Conservation (phyloP, 1,139 yeast genomes). For the Citeromyces siamensis region DNA sequence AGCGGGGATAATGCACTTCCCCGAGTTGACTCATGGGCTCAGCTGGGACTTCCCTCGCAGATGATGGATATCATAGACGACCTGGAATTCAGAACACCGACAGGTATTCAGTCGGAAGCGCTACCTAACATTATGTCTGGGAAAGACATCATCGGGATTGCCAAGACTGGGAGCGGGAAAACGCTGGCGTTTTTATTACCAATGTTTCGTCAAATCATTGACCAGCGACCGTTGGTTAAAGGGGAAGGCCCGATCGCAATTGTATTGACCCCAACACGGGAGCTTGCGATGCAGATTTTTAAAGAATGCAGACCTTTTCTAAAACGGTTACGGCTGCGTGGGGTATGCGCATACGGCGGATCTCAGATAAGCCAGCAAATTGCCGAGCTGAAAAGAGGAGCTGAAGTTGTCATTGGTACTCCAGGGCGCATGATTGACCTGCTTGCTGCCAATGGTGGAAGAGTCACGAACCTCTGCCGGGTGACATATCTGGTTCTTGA, state of each 20-base stretch:
- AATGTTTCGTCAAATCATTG: conserved; percentile 64
- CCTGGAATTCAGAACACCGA: conserved; percentile 46
- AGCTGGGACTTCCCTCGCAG: conserved; percentile 59
- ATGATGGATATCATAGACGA: conserved; percentile 36
- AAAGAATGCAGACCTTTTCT: conserved; percentile 56
- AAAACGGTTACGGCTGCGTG: conserved; percentile 32
- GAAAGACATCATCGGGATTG: conserved; percentile 83
- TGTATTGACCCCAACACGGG: conserved; percentile 87
- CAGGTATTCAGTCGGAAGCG: conserved; percentile 87
- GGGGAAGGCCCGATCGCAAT: conserved; percentile 66
- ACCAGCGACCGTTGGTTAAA: conserved; percentile 24
- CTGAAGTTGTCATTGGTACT: conserved; percentile 80
- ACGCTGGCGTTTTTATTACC: conserved; percentile 85
- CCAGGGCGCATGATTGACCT: conserved; percentile 94
- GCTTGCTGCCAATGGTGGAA: conserved; percentile 72
- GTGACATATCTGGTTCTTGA: conserved; percentile 80
- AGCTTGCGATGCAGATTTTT: conserved; percentile 75
- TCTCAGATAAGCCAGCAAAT: conserved; percentile 76
- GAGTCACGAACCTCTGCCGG: conserved; percentile 55
- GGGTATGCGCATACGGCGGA: conserved; percentile 92
- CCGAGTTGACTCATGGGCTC: conserved; percentile 73
- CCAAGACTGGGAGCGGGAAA: conserved; percentile 95
- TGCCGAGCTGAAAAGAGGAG: conserved; percentile 65
- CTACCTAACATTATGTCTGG: conserved; percentile 89
- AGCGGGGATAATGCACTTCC: conserved; percentile 46